Conservation (phyloP, 1,284 basidiomycete species). For the Microbotryum scabiosae region DNA sequence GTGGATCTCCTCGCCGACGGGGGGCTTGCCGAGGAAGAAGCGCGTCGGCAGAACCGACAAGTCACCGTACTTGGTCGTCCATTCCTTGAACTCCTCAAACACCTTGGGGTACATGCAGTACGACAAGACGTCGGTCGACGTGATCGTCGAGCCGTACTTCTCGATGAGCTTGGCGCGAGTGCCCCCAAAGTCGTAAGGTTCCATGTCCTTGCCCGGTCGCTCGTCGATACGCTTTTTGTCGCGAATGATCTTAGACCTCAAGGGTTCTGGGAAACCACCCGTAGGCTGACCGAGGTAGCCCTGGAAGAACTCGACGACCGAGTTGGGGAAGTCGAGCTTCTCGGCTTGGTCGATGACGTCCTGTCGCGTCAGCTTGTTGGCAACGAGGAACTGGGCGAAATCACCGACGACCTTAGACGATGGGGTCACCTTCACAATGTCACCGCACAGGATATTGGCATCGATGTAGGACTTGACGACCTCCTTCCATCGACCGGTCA, state of each 20-base stretch:
- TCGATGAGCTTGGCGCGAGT: conserved; percentile 83
- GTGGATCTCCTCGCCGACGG: conserved; percentile 89
- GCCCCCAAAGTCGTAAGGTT: conserved; percentile 82
- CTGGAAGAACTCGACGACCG: conserved; percentile 48
- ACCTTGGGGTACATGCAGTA: conserved; percentile 96
- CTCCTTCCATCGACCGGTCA: conserved; percentile 90
- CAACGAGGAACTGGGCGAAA: conserved; percentile 79
- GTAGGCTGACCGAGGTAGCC: conserved; percentile 94
- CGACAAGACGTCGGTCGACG: conserved; percentile 83
- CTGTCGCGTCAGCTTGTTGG: conserved; percentile 78
- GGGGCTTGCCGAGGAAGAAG: conserved; percentile 90
- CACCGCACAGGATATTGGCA: conserved; percentile 92
- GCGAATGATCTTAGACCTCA: conserved; percentile 84
- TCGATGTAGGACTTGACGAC: conserved; percentile 99
- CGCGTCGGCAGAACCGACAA: conserved; percentile 92
- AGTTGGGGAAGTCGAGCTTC: conserved; percentile 84
- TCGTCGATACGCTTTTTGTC: conserved; percentile 88
- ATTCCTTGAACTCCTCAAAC: conserved; percentile 93
- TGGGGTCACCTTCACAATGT: conserved; percentile 98
- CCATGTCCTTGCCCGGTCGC: conserved; percentile 79
- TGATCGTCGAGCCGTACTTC: conserved; percentile 92
- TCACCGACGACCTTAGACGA: conserved; percentile 99
- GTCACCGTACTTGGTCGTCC: conserved; percentile 92
- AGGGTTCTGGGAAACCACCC: conserved; percentile 96
- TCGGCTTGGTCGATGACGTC: conserved; percentile 81